phyloP scores from a whole-genome alignment of 306 rosid species.

The Dicorynia guianensis region DNA sequence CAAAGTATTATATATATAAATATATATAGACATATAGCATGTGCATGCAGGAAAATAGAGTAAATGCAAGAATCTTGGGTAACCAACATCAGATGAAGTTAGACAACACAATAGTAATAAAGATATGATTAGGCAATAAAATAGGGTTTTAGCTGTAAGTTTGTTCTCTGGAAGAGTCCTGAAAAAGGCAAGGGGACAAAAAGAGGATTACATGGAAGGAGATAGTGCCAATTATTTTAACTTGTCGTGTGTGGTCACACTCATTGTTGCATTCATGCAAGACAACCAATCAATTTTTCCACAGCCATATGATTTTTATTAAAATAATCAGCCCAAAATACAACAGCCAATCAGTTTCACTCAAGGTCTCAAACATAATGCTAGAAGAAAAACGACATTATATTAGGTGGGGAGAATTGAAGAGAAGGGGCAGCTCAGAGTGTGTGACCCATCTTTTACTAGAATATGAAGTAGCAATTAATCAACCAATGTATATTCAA shows the following conservation, averaged over 20 bases:
- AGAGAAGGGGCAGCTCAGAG: constrained; percentile 45
- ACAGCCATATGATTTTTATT: constrained; percentile 48
- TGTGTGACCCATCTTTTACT: constrained; percentile 22
- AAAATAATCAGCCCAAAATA: constrained; percentile 49
- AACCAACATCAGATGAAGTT: constrained; percentile 38
- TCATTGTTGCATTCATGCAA: constrained; percentile 77
- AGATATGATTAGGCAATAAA: constrained; percentile 46
- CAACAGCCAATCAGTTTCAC: constrained; percentile 46
- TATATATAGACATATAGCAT: neutral
- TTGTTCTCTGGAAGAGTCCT: constrained; percentile 33
- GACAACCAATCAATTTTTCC: constrained; percentile 73
- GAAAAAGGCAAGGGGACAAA: constrained; percentile 65
- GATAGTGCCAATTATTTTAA: constrained; percentile 55
- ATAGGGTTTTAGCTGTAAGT: constrained; percentile 52
- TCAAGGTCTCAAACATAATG: constrained; percentile 41
- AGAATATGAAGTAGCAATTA: neutral
- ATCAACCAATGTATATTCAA: neutral
- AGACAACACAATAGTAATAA: constrained; percentile 46
- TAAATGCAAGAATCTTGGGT: constrained; percentile 39
- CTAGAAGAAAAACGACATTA: constrained; percentile 22
- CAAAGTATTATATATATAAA: neutral
- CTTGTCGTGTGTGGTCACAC: constrained; percentile 72
- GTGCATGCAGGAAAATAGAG: constrained; percentile 37
- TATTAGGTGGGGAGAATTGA: constrained; percentile 39
- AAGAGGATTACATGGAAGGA: constrained; percentile 68